A percentile compares a stretch with the other conserved stretches of the same genome.
phyloP scores from a whole-genome alignment of 768 basidiomycete species.

The Termitomyces sp. region DNA sequence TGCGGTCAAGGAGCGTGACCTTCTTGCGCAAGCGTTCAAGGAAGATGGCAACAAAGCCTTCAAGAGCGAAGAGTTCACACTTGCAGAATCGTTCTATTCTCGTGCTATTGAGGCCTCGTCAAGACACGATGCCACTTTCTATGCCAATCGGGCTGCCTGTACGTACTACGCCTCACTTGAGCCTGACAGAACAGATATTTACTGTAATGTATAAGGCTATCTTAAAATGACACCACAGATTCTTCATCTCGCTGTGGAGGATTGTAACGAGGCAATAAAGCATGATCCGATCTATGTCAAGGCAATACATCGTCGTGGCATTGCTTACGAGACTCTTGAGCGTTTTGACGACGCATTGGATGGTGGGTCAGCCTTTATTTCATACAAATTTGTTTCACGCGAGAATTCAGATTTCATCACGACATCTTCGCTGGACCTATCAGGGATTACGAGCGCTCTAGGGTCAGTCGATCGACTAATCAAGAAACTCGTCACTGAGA shows the following conservation, averaged over 20 bases:
- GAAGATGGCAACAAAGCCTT: constrained; percentile 74
- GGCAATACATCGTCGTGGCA: constrained; percentile 85
- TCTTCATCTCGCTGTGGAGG: constrained; percentile 78
- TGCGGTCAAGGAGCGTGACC: constrained; percentile 54
- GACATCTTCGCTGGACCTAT: constrained; percentile 1
- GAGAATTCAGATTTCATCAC: constrained; percentile 2
- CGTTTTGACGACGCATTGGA: constrained; percentile 68
- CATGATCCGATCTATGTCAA: constrained; percentile 86
- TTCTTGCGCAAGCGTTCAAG: constrained; percentile 64
- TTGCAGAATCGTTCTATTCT: constrained; percentile 66
- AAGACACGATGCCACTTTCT: constrained; percentile 87
- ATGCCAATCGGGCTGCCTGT: constrained; percentile 97
- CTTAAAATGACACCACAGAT: constrained; percentile 87
- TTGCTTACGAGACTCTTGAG: constrained; percentile 76
- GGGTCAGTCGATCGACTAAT: background rate
- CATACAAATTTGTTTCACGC: constrained; percentile 26
- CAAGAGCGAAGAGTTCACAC: constrained; percentile 53
- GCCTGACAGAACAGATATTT: background rate
- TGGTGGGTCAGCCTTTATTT: background rate
- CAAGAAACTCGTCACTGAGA: background rate
- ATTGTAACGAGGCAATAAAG: constrained; percentile 86
- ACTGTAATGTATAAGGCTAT: constrained; percentile 57
- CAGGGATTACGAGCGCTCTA: background rate
- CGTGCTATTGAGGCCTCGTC: constrained; percentile 73
- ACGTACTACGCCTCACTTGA: background rate